Evolutionary conservation across 352 stramenopile species (phyloP).

Genomic region (Hyaloperonospora brassicae): DNA sequence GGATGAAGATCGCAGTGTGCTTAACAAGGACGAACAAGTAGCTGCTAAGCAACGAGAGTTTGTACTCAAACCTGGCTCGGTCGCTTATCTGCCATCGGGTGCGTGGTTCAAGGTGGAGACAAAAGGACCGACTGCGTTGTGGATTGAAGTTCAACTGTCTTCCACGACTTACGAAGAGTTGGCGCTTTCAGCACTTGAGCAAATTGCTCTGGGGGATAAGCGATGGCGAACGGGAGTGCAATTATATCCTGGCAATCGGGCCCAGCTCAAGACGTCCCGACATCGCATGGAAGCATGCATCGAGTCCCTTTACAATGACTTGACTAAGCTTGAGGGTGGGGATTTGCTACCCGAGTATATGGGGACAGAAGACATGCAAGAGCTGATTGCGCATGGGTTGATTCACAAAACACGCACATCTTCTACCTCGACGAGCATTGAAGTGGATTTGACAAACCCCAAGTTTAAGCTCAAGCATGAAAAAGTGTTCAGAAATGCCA

Average conservation of each 20-base stretch:
- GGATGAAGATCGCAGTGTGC: constrained; percentile 16
- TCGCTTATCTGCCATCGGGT: constrained; percentile 45
- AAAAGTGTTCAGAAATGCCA: constrained; percentile 27
- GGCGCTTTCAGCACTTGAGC: constrained; percentile 19
- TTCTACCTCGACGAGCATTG: constrained; percentile 7
- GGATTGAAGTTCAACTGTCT: constrained; percentile 39
- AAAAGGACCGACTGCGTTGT: constrained; percentile 19
- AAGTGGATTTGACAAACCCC: constrained; percentile 24
- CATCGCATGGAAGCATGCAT: constrained; percentile 18
- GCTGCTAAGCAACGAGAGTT: constrained; percentile 5
- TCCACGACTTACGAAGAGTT: constrained; percentile 20
- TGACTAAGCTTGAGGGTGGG: constrained; percentile 12
- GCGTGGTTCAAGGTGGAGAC: constrained; percentile 38
- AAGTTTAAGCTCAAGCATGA: constrained; percentile 29
- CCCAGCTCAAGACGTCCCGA: constrained; percentile 6
- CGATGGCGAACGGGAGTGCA: constrained; percentile 19
- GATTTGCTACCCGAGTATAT: constrained; percentile 39
- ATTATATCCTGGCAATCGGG: constrained; percentile 7
- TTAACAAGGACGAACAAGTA: constrained; percentile 14
- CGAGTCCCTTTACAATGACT: constrained; percentile 10
- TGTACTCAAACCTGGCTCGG: constrained; percentile 27
- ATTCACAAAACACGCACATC: constrained; percentile 3
- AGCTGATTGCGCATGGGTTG: constrained; percentile 6
- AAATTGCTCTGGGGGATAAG: constrained; percentile 26
- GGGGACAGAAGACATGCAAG: constrained; percentile 15